These are phyloP conservation scores for Apiotrichum sp. DNA, from an alignment of 1,284 basidiomycete species.

Conservation along the genomic window DNA sequence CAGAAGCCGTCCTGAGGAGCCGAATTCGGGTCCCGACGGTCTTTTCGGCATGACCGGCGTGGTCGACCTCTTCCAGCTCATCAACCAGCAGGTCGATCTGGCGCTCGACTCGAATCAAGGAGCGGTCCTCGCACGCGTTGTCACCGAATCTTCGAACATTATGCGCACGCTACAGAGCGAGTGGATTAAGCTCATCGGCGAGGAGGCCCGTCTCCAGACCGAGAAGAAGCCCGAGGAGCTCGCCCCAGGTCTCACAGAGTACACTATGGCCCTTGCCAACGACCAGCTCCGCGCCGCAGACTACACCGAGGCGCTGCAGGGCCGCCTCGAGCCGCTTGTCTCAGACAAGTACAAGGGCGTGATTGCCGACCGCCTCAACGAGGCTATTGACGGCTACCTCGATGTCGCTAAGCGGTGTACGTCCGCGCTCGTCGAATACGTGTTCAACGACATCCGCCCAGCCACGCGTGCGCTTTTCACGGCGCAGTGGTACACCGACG, in stretches of 20 bases:
- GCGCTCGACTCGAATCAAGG: constrained; percentile 95
- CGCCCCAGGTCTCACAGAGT: constrained; percentile 84
- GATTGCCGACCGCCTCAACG: constrained; percentile 83
- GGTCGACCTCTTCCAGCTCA: constrained; percentile 94
- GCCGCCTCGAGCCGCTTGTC: constrained; percentile 82
- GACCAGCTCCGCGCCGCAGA: constrained; percentile 97
- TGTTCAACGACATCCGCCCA: constrained; percentile 90
- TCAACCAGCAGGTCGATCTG: constrained; percentile 94
- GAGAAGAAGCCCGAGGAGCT: constrained; percentile 80
- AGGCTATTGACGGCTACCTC: constrained; percentile 95
- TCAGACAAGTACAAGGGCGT: constrained; percentile 81
- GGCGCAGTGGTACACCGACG: constrained; percentile 65
- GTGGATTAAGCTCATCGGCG: constrained; percentile 78
- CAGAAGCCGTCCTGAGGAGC: constrained; percentile 71
- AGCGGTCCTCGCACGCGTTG: constrained; percentile 81
- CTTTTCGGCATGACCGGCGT: constrained; percentile 88
- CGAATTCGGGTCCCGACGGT: constrained; percentile 82
- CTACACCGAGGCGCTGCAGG: constrained; percentile 78
- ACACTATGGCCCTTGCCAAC: constrained; percentile 95
- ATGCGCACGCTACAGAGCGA: constrained; percentile 86
- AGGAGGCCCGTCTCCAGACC: constrained; percentile 78
- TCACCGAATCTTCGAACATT: constrained; percentile 79
- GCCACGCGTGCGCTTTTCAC: constrained; percentile 81
- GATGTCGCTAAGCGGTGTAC: constrained; percentile 97
- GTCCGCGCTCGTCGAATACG: constrained; percentile 84